Evolutionary conservation across 768 basidiomycete genomes (phyloP), one percentile per base, ranked within the genome.

Genomic region (Tricholoma saponaceum): DNA sequence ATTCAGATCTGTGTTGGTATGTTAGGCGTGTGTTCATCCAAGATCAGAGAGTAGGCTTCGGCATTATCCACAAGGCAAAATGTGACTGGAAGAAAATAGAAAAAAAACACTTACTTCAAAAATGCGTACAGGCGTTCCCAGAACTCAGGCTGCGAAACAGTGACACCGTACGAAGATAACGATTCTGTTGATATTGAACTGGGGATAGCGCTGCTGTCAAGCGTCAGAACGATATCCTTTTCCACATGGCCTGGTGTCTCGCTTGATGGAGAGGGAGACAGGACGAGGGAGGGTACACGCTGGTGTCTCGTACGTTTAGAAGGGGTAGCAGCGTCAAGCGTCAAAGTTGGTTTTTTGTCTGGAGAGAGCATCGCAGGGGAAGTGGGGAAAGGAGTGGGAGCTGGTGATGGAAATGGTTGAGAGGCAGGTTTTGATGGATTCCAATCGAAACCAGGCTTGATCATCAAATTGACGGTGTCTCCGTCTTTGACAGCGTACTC

Each of bases 401-500:
- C 47, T 30, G 47, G 8, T 16, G 65, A 56, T 53, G 68, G 51
- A 35, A 62, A 49, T 32, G 65, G 32, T 62, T 76, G 50, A 54
- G 70, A 37, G 16, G 64, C 57, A 18, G 75, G 64, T 59, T 74
- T 72, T 22, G 81, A 63, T 18, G 85, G 80, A 62, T 87, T 80
- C 87, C 86, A 83, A 33, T 83, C 76, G 58, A 82, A 78, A 23
- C 87, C 84, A 2, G 92, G 81, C 67, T 95, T 96, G 69, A 95
- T 73, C 78, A 95, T 87, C 46, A 99, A 77, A 70, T 89, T 96
- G 64, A 98, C 76, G 10, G 85, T 88, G 62, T 91, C 87, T 10
- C 88, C 90, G 67, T 87, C 83, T 65, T 86, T 83, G 66, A 95
- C 79, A 66, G 76, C 83, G 76, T 98, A 99, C 70, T 98, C 97